These are phyloP conservation scores for Exophiala alcalophila DNA, from an alignment of 2,329 filamentous ascomycete genomes.

Conservation along the genomic window DNA sequence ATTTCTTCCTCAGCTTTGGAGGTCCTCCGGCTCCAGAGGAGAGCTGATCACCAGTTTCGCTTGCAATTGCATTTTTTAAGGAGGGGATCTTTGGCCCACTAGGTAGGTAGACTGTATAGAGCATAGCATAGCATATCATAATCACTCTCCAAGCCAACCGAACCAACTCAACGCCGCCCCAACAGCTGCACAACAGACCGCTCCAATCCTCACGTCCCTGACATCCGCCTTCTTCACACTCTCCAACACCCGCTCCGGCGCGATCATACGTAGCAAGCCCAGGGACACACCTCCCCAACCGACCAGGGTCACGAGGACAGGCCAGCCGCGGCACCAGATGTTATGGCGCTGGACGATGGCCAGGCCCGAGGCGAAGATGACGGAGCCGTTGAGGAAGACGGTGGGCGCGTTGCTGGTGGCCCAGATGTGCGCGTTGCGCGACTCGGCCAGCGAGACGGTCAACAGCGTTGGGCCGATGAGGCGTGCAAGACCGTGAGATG, in stretches of 20 bases:
- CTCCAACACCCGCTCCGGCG: constrained; percentile 17
- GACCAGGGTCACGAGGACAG: constrained; percentile 9
- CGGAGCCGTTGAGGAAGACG: constrained; percentile 11
- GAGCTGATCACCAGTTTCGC: no score
- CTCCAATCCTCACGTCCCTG: constrained; percentile 4
- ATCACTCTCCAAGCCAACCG: constrained; percentile 1
- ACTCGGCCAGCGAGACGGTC: constrained; percentile 4
- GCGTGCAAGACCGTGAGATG: constrained; percentile 7
- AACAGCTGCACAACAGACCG: background rate
- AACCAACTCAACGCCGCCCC: constrained; percentile 1
- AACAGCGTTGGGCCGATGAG: constrained; percentile 9
- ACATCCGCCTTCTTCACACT: constrained; percentile 3
- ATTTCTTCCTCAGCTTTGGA: no score
- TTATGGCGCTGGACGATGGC: constrained; percentile 8
- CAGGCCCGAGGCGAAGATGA: constrained; percentile 8
- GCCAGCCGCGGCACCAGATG: constrained; percentile 5
- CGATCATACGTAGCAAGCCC: constrained; percentile 10
- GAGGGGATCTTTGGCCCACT: no score
- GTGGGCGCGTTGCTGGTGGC: constrained; percentile 5
- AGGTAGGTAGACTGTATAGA: no score
- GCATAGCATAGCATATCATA: no score
- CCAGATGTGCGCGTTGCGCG: constrained; percentile 11
- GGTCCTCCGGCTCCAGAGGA: no score
- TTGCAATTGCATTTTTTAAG: no score
- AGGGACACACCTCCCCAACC: constrained; percentile 5